Evolutionary conservation across 495 filamentous ascomycete genomes (phyloP), one percentile per base, ranked within the genome.

Genomic region (Elaphomyces granulatus): DNA sequence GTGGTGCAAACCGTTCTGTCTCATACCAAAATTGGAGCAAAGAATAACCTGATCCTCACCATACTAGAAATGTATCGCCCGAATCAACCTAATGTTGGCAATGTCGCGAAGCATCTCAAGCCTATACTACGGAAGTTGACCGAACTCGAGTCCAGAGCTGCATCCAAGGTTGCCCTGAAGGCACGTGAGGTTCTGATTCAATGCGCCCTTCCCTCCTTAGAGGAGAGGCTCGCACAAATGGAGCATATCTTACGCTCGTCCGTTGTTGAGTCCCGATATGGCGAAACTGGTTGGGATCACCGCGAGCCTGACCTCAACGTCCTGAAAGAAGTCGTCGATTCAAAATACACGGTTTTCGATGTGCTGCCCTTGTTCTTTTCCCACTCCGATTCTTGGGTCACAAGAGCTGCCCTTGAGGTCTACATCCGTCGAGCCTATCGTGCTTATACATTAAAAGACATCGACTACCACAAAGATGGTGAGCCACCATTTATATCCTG

Each of bases 191-290:
- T 96, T 20, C 73, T 96, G 36, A 98, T 98, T 42, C 90, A 96
- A 62, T 95, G 85, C 47, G 87, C 90, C 21, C 71, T 98, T 53
- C 90, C 90, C 0, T 96, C 92, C 3, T 70, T 98, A 16, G 90
- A 96, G 57, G 90, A 98, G 70, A 75, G 90, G 46, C 78, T 83
- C 4, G 74, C 80, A 23, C 90, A 98, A 63, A 95, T 98, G 90
- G 92, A 96, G 64, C 88, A 95, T 60, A 98, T 98, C 49, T 72
- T 98, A 21, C 84, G 88, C 30, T 93, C 90, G 23, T 87, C 92
- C 2, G 90, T 98, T n/a, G 77, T 95, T 4, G 86, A 96, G 59
- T 93, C 87, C 30, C 77, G 83, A 48, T 98, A 98, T 55, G 90
- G 90, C 21, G 90, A 98, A 68, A 92, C 84, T 32, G 87, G 88